phyloP scores from a whole-genome alignment of 305 asterid genomes.

The Fraxinus paxiana region DNA sequence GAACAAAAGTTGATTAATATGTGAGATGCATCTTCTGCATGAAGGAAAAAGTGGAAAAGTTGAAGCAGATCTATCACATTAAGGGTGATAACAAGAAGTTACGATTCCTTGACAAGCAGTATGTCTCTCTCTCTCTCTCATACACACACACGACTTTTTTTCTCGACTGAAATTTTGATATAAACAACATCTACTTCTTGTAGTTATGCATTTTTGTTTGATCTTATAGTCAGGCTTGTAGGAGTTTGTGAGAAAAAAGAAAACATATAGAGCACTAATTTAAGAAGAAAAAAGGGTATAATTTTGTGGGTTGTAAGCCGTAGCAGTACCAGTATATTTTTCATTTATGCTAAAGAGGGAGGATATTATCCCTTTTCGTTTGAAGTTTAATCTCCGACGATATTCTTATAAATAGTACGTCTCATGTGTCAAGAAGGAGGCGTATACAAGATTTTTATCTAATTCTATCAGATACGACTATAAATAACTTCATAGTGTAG shows the following conservation, averaged over 20 bases:
- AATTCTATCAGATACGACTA: neutral
- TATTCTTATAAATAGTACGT: neutral
- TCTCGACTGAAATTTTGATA: neutral
- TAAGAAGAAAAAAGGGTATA: neutral
- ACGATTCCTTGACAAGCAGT: conserved; percentile 52
- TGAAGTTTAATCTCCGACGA: neutral
- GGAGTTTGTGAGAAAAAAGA: neutral
- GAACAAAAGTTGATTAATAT: neutral
- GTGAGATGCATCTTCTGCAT: conserved; percentile 7
- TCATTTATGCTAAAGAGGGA: neutral
- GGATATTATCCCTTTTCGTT: neutral
- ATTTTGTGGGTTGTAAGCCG: neutral
- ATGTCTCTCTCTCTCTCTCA: conserved; percentile 14
- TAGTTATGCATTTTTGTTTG: neutral
- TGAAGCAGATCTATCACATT: conserved; percentile 42
- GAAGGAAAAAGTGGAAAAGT: conserved; percentile 52
- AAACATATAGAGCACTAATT: neutral
- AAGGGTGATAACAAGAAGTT: conserved; percentile 43
- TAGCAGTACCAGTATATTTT: neutral
- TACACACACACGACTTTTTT: too few species aligned
- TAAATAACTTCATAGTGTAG: neutral
- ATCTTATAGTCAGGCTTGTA: neutral
- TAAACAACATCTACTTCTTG: neutral
- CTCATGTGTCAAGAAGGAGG: neutral
- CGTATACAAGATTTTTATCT: neutral